These are phyloP conservation scores for Penicillium sp. DNA, from an alignment of 2,329 filamentous ascomycete species.

Conservation along the genomic window DNA sequence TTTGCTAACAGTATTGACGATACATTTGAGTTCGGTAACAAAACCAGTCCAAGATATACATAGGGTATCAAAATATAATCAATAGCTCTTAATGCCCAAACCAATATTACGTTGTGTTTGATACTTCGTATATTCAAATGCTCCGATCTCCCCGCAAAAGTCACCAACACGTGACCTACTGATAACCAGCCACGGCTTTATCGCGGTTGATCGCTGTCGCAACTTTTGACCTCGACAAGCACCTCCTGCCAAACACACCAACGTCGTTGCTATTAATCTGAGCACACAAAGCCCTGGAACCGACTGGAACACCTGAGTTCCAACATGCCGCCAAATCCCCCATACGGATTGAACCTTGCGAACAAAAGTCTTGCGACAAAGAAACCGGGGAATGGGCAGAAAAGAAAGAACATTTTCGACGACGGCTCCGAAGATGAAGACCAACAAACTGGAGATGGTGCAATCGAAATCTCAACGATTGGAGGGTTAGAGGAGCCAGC, in stretches of 20 bases:
- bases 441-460: conserved; percentile 20
- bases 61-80: rapidly evolving
- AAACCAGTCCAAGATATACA: neutral
- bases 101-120: neutral
- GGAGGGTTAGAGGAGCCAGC: conserved; percentile 34
- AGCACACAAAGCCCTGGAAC: neutral
- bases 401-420: conserved; percentile 50
- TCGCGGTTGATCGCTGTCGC: conserved; percentile 12
- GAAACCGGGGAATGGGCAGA: conserved; percentile 39
- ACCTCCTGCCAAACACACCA: neutral
- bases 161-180: conserved; percentile 12
- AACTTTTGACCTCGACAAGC: conserved; percentile 12
- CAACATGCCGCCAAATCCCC: conserved; percentile 35
- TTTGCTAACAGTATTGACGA: neutral
- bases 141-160: conserved; percentile 14
- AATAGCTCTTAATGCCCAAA: too few species aligned
- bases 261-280: neutral
- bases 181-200: conserved; percentile 18
- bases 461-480: conserved; percentile 39
- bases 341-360: conserved; percentile 44
- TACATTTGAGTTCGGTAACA: neutral
- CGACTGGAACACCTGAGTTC: neutral
- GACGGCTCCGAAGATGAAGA: conserved; percentile 41
- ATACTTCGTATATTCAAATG: neutral
- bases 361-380: conserved; percentile 32